A percentile compares a stretch with the other conserved stretches of the same genome.
Evolutionary conservation across 495 filamentous ascomycete genomes (phyloP).

Genomic region (Hamigera avellanea): DNA sequence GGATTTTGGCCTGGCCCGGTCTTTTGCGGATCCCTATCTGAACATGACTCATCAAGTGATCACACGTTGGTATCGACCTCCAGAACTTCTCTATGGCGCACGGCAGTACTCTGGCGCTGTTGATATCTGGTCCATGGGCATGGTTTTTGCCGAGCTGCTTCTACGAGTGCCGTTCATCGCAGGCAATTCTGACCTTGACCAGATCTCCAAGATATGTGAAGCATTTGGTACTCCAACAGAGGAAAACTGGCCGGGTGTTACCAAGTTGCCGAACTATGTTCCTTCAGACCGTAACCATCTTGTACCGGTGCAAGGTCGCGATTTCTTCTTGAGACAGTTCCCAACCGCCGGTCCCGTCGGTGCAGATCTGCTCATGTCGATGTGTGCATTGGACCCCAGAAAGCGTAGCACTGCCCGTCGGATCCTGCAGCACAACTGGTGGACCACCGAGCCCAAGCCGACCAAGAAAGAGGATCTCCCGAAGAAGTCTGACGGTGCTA

Average conservation of each 20-base stretch:
- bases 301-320: slow-evolving; percentile 50
- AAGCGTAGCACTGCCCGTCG: slow-evolving; percentile 65
- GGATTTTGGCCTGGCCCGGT: slow-evolving; percentile 90
- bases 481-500: slow-evolving; percentile 48
- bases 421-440: slow-evolving; percentile 77
- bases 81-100: slow-evolving; percentile 84
- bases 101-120: slow-evolving; percentile 82
- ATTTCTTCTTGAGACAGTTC: slow-evolving; percentile 61
- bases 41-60: slow-evolving; percentile 92
- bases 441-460: slow-evolving; percentile 70
- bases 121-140: slow-evolving; percentile 90
- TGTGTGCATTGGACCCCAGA: slow-evolving; percentile 74
- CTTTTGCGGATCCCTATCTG: slow-evolving; percentile 77
- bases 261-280: slow-evolving; percentile 64
- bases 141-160: slow-evolving; percentile 86
- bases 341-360: slow-evolving; percentile 67
- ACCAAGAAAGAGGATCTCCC: slow-evolving; percentile 78
- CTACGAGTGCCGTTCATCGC: slow-evolving; percentile 70
- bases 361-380: slow-evolving; percentile 76
- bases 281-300: slow-evolving; percentile 38
- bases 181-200: slow-evolving; percentile 69
- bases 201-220: slow-evolving; percentile 68
- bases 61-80: slow-evolving; percentile 92
- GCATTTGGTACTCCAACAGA: slow-evolving; percentile 86
- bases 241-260: slow-evolving; percentile 90